Conservation (phyloP, 176 grass and related monocot genomes). For the Hordeum marinum region DNA sequence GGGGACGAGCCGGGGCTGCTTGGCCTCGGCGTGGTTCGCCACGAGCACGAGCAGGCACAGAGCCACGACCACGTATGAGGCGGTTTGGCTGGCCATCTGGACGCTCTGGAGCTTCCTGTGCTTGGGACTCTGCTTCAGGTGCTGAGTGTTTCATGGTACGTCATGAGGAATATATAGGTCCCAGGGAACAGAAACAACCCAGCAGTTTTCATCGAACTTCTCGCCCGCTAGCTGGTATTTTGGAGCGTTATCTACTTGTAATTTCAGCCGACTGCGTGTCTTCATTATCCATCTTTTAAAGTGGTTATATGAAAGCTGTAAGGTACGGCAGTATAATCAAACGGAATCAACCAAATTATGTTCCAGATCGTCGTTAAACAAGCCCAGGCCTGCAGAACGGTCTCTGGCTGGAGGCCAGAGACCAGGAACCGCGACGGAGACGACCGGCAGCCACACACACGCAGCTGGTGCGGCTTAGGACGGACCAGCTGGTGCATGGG, state of each 20-base stretch:
- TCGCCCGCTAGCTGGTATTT: not conserved
- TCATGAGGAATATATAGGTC: not conserved
- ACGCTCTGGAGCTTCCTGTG: not conserved
- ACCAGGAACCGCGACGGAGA: slow-evolving; percentile 20
- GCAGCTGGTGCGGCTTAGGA: slow-evolving; percentile 27
- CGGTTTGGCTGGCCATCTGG: not conserved
- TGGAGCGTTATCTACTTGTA: not conserved
- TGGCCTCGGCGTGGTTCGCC: not conserved
- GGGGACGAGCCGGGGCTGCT: slow-evolving; percentile 4
- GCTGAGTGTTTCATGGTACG: not conserved
- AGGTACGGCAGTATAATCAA: not conserved
- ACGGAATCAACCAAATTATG: not conserved
- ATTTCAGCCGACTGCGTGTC: not conserved
- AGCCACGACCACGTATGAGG: not conserved
- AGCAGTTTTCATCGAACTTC: not conserved
- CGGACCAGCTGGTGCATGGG: not conserved
- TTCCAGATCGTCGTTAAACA: not conserved
- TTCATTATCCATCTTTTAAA: not conserved
- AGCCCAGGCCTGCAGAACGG: slow-evolving; percentile 5
- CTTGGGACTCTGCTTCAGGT: not conserved
- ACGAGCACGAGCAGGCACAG: slow-evolving; percentile 30
- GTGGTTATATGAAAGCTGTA: not conserved
- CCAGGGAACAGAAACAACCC: not conserved
- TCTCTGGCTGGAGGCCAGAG: not conserved
- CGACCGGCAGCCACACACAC: not conserved